Conservation (phyloP, 2,329 filamentous ascomycete species). For the Paracoccidioides lutzii region DNA sequence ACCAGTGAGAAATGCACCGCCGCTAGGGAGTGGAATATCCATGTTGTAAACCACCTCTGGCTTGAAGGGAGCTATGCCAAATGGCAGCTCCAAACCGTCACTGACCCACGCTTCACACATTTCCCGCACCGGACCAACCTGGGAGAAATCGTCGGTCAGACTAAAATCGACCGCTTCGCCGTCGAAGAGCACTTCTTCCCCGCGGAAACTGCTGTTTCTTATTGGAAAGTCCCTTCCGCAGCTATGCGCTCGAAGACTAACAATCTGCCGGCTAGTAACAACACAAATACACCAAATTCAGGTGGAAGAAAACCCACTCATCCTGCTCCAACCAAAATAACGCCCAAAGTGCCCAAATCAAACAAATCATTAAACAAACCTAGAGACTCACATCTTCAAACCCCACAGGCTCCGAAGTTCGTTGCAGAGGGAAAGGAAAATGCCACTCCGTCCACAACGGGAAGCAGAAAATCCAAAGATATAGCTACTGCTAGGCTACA, state of each 20-base stretch:
- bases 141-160: constrained; percentile 84
- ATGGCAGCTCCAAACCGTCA: constrained; percentile 61
- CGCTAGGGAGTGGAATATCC: constrained; percentile 80
- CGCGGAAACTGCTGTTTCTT: constrained; percentile 16
- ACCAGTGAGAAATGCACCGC: constrained; percentile 88
- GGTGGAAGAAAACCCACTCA: constrained; percentile 6
- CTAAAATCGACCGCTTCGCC: constrained; percentile 59
- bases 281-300: constrained; percentile 4
- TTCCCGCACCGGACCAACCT: constrained; percentile 86
- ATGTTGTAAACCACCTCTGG: constrained; percentile 91
- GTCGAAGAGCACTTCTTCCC: constrained; percentile 57
- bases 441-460: constrained; percentile 61
- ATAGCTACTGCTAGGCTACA: constrained; percentile 68
- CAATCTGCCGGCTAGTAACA: constrained; percentile 12
- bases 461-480: constrained; percentile 76
- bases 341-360: constrained; percentile 12
- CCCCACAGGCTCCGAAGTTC: constrained; percentile 41
- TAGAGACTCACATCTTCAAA: constrained; percentile 29
- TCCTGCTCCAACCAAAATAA: constrained; percentile 14
- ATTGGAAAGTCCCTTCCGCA: constrained; percentile 12
- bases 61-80: constrained; percentile 93
- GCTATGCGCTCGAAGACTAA: constrained; percentile 27
- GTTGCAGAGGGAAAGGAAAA: constrained; percentile 63
- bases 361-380: constrained; percentile 19
- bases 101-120: constrained; percentile 63